Percentiles rank a stretch among this genome's conserved stretches.
Evolutionary conservation across 2,329 filamentous ascomycete species (phyloP).

Genomic region (Phyllosticta capitalensis): DNA sequence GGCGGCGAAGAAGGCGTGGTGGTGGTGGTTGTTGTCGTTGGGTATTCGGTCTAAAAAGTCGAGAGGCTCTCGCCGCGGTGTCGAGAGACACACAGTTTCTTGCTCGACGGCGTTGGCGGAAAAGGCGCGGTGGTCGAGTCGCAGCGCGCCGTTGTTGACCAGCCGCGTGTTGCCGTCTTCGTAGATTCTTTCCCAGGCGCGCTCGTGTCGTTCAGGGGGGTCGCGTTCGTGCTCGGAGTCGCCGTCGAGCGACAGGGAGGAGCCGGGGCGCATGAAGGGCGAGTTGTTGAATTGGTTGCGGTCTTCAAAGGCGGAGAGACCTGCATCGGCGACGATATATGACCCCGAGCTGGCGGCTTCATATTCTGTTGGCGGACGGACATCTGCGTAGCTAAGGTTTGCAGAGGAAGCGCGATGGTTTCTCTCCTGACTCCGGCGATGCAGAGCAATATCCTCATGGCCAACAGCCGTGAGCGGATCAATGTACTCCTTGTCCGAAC

Average conservation of each 20-base stretch:
- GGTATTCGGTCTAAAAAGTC: constrained; percentile 15
- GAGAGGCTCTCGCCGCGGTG: constrained; percentile 23
- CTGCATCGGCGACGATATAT: constrained; percentile 29
- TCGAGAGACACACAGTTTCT: constrained; percentile 27
- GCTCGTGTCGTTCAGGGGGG: constrained; percentile 24
- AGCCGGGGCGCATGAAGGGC: constrained; percentile 21
- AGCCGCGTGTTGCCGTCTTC: constrained; percentile 30
- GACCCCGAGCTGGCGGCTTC: constrained; percentile 34
- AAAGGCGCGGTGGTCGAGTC: constrained; percentile 25
- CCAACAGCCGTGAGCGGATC: constrained; percentile 36
- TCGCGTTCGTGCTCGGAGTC: constrained; percentile 30
- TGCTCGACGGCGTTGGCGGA: constrained; percentile 18
- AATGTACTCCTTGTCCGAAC: constrained; percentile 39
- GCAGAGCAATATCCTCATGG: constrained; percentile 33
- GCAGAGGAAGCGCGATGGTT: constrained; percentile 6
- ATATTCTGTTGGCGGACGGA: constrained; percentile 34
- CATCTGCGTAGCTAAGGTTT: constrained; percentile 18
- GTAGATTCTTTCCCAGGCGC: constrained; percentile 31
- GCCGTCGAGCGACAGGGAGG: constrained; percentile 27
- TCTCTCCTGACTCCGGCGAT: constrained; percentile 10
- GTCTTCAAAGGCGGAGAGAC: constrained; percentile 16
- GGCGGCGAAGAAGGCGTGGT: neutral
- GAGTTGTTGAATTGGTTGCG: constrained; percentile 17
- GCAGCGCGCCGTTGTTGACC: constrained; percentile 22
- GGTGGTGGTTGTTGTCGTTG: neutral